A percentile compares a stretch with the other conserved stretches of the same genome.
Evolutionary conservation across 345 rosid species (phyloP).

Genomic region (Lumnitzera racemosa): DNA sequence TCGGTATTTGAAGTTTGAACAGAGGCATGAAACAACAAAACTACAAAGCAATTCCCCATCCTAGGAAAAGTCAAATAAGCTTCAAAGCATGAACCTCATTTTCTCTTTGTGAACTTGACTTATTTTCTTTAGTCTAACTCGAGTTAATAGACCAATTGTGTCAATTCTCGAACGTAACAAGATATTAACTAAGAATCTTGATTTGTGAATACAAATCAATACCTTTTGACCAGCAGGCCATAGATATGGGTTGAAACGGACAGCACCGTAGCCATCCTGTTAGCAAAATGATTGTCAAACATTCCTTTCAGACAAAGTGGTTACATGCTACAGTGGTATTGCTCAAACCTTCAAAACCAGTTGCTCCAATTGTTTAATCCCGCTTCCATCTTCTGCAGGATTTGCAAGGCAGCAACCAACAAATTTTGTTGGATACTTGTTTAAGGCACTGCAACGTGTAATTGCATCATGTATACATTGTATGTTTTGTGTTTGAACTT

Average conservation of each 20-base stretch:
- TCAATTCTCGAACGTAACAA: background rate
- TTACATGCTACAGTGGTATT: conserved; percentile 1
- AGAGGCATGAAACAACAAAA: no score
- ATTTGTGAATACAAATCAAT: conserved; percentile 8
- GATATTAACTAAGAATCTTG: background rate
- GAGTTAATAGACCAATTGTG: no score
- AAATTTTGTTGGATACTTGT: conserved; percentile 72
- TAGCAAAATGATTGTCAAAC: background rate
- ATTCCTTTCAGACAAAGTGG: background rate
- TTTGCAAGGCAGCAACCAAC: conserved; percentile 92
- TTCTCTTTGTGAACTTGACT: no score
- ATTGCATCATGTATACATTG: background rate
- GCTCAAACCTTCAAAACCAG: conserved; percentile 63
- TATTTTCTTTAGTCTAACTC: no score
- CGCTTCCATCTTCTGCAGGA: conserved; percentile 87
- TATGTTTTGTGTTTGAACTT: no score
- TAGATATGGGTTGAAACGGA: conserved; percentile 87
- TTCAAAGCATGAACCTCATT: no score
- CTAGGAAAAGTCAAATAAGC: no score
- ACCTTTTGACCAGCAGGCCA: conserved; percentile 92
- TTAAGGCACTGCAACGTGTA: conserved; percentile 46
- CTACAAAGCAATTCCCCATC: no score
- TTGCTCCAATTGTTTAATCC: conserved; percentile 60
- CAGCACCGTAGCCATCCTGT: conserved; percentile 82
- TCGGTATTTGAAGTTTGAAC: no score